Percentiles rank a stretch among this genome's conserved stretches.
phyloP scores from a whole-genome alignment of 208 protist genomes.

The Trypanosoma conorhini region DNA sequence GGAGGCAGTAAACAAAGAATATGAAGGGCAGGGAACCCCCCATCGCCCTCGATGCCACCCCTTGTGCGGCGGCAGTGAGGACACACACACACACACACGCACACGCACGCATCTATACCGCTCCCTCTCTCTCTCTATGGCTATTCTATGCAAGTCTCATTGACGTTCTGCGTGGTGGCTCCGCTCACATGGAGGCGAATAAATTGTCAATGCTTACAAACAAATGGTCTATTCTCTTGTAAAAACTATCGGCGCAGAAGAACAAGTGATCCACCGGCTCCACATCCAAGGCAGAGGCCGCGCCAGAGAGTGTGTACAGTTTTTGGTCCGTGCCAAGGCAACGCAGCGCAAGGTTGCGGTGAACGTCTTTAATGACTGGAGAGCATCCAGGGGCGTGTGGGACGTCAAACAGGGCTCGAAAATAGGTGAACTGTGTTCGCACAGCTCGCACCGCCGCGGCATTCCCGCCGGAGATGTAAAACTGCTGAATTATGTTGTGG shows the following conservation, averaged over 20 bases:
- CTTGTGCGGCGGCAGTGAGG: not conserved
- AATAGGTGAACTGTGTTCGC: slow-evolving; percentile 85
- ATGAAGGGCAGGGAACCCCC: not conserved
- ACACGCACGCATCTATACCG: no score
- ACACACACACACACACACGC: not conserved
- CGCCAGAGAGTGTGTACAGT: slow-evolving; percentile 67
- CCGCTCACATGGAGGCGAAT: slow-evolving; percentile 30
- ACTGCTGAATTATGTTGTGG: slow-evolving; percentile 69
- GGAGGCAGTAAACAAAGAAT: not conserved
- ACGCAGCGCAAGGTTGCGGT: slow-evolving; percentile 60
- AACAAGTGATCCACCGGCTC: slow-evolving; percentile 75
- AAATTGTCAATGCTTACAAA: slow-evolving; percentile 74
- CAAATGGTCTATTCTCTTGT: slow-evolving; percentile 85
- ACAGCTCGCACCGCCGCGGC: slow-evolving; percentile 61
- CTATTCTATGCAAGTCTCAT: not conserved
- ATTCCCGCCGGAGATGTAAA: slow-evolving; percentile 75
- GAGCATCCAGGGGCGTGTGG: slow-evolving; percentile 76
- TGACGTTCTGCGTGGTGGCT: not conserved
- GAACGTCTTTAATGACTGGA: slow-evolving; percentile 52
- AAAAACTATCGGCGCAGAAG: slow-evolving; percentile 68
- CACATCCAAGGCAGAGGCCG: slow-evolving; percentile 30
- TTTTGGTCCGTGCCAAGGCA: slow-evolving; percentile 66
- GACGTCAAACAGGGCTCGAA: slow-evolving; percentile 88
- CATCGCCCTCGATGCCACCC: not conserved
- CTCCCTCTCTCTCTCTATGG: no score